Evolutionary conservation across 2,329 filamentous ascomycete genomes (phyloP).

Genomic region (Monosporascus sp.): DNA sequence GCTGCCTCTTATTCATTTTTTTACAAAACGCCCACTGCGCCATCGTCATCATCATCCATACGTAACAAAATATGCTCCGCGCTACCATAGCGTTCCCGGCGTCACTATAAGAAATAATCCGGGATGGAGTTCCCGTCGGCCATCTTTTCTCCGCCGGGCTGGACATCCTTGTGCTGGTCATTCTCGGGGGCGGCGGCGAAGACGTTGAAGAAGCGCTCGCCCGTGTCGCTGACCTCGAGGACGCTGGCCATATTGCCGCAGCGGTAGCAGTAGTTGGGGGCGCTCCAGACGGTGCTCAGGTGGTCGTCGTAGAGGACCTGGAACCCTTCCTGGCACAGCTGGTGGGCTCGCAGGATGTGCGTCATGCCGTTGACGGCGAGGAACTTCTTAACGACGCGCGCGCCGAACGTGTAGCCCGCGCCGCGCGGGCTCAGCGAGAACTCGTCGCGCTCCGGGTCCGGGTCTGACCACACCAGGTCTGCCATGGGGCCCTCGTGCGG

Average conservation of each 20-base stretch:
- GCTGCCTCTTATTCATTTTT: too few species aligned
- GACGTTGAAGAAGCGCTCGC: conserved; percentile 94
- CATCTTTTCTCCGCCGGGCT: conserved; percentile 68
- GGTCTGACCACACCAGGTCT: conserved; percentile 98
- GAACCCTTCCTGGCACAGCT: conserved; percentile 96
- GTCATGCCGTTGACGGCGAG: conserved; percentile 96
- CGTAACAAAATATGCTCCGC: not conserved
- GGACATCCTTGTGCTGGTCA: conserved; percentile 80
- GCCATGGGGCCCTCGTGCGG: conserved; percentile 99
- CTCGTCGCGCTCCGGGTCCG: conserved; percentile 94
- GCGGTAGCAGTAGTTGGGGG: conserved; percentile 90
- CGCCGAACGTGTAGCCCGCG: conserved; percentile 94
- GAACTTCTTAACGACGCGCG: conserved; percentile 97
- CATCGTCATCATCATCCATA: not conserved
- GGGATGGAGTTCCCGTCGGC: conserved; percentile 58
- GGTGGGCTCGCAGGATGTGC: conserved; percentile 95
- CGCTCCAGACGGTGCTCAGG: conserved; percentile 95
- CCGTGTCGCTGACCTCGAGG: conserved; percentile 87
- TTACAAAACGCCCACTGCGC: not conserved
- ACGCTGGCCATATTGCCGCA: conserved; percentile 98
- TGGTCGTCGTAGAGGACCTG: conserved; percentile 94
- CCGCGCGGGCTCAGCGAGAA: conserved; percentile 91
- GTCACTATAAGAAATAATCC: conserved; percentile 61
- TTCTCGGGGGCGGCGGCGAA: conserved; percentile 97
- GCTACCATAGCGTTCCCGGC: too few species aligned